A percentile compares a stretch with the other conserved stretches of the same genome.
phyloP scores from a whole-genome alignment of 345 rosid species.

The Ricinus communis region DNA sequence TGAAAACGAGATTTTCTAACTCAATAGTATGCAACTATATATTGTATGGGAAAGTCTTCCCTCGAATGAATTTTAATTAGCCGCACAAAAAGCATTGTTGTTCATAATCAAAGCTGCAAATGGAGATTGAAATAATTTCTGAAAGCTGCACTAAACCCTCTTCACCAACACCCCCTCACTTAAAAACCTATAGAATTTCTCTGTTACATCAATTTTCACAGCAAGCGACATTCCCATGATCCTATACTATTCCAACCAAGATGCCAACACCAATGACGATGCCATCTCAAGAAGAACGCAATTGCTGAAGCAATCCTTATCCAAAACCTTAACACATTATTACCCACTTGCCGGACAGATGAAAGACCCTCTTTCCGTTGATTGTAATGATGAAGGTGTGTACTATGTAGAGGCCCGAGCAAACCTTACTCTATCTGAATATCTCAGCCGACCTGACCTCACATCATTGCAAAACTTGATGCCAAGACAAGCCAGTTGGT shows the following conservation, averaged over 20 bases:
- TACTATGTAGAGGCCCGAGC: background rate
- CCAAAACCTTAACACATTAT: background rate
- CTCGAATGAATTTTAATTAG: too few relatives aligned
- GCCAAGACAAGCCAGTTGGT: background rate
- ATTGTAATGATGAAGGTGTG: background rate
- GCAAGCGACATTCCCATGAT: background rate
- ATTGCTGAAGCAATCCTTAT: background rate
- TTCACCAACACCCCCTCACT: constrained; percentile 3
- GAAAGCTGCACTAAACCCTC: background rate
- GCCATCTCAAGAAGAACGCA: background rate
- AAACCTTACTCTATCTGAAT: background rate
- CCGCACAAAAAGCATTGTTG: too few relatives aligned
- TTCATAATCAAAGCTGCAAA: background rate
- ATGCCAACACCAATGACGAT: background rate
- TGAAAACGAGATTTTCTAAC: too few relatives aligned
- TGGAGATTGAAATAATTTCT: background rate
- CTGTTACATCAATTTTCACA: background rate
- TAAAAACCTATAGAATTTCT: background rate
- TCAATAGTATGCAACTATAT: too few relatives aligned
- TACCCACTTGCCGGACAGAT: constrained; percentile 1
- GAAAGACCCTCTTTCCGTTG: background rate
- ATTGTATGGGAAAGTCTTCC: too few relatives aligned
- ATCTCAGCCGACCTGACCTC: background rate
- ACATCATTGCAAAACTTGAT: background rate
- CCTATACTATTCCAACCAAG: background rate